Base-by-base conservation (phyloP, 2,329 filamentous ascomycete species). In the Aspergillus pseudonomiae region DNA sequence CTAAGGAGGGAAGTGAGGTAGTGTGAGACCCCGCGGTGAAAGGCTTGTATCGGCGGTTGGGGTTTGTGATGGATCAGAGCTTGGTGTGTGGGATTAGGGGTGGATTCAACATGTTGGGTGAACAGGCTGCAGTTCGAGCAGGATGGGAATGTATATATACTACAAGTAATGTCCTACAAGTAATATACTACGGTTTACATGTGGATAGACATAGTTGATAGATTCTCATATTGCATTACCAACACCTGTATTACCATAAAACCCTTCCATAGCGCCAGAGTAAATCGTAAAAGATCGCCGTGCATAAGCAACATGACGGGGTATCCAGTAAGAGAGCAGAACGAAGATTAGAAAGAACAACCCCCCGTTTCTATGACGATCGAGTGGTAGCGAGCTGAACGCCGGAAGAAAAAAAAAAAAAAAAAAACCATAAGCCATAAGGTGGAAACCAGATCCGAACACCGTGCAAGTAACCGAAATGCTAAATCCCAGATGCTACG, bases 101-200 rank as follows among this genome's bases (percentile, higher is more conserved):
- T 92, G 91, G 4, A 94, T 97, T 60, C 83, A 86, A 67, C 93
- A 97, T 81, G 84, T 96, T 21, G 93, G 91, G 93, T 96, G 87
- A 85, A 79, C 75, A 68, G 77, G 60, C 59, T 81, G n/a, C 60
- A 66, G 14, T 48, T 75, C 5, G 21, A 24, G 21, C 5, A 14
- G 12, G 34, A 2, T 1, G 2, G 34, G 11, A 6, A 16, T 16
- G 6, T 36, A 16, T 6, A 16, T 16, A 11, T 34, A 11, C 10
- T 34, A 34, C 32, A 34, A 24, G 21, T 24, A 24, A 24, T 24
- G 21, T 24, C 21, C 21, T 24, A 24, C 30, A 9, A 9, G 10
- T 32, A 32, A 34, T 36, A 36, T 36, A 36, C 34, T 36, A 36
- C 14, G 3, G 5, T 6, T 36, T 41, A 26, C 52, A 57, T 26